A percentile compares a stretch with the other conserved stretches of the same genome.
These are phyloP conservation scores for Aspergillus ochraceus DNA, from an alignment of 2,329 filamentous ascomycete genomes.

Conservation along the genomic window DNA sequence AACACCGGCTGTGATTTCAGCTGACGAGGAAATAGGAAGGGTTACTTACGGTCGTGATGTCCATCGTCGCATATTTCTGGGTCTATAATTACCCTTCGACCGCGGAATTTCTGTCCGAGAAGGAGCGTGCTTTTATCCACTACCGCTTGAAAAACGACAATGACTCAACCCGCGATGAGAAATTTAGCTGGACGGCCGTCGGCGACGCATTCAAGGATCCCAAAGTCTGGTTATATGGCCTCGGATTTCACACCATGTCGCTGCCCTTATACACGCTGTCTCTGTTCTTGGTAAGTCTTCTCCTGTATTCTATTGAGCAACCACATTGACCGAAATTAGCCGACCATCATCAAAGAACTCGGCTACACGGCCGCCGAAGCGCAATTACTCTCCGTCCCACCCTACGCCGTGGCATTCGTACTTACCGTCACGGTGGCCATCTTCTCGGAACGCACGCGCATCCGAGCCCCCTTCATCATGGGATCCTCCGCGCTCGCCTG, in stretches of 20 bases:
- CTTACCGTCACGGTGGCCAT: constrained; percentile 61
- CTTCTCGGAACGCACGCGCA: constrained; percentile 58
- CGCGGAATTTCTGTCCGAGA: constrained; percentile 40
- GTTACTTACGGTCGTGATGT: constrained; percentile 64
- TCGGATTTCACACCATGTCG: constrained; percentile 72
- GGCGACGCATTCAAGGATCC: constrained; percentile 63
- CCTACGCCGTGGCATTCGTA: constrained; percentile 63
- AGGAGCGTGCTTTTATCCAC: constrained; percentile 61
- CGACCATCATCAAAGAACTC: constrained; percentile 45
- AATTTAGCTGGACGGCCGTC: constrained; percentile 69
- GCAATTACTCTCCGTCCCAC: constrained; percentile 62
- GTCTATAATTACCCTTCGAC: constrained; percentile 45
- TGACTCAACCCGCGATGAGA: constrained; percentile 68
- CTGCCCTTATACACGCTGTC: constrained; percentile 52
- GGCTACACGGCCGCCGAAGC: constrained; percentile 44
- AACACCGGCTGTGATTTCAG: neutral
- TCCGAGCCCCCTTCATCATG: constrained; percentile 65
- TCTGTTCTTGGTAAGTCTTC: constrained; percentile 32
- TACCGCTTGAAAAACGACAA: constrained; percentile 66
- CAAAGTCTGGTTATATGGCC: constrained; percentile 71
- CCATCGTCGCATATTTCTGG: constrained; percentile 39
- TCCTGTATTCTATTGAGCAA: neutral
- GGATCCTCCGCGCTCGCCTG: constrained; percentile 57
- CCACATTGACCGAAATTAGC: constrained; percentile 19
- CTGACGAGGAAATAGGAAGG: constrained; percentile 54